Evolutionary conservation across 129 eudicot genomes (phyloP).

Genomic region (Solidago caesia): DNA sequence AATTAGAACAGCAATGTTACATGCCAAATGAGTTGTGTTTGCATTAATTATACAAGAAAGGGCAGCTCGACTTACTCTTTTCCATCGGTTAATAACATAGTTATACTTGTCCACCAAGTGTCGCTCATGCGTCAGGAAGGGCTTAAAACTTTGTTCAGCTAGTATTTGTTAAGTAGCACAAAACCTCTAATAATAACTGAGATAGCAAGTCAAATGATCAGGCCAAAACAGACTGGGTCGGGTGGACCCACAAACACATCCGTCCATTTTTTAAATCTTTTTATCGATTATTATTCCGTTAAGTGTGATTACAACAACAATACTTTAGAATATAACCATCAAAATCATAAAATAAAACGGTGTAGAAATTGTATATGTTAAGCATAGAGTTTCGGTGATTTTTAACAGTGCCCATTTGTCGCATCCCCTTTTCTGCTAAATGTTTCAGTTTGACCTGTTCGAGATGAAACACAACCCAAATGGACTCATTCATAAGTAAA

Average conservation of each 20-base stretch:
- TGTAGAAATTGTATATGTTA: no score
- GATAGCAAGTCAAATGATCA: neutral
- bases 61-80: constrained; percentile 61
- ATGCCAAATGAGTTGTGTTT: neutral
- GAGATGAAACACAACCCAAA: neutral
- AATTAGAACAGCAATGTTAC: neutral
- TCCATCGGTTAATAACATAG: constrained; percentile 83
- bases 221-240: no score
- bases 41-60: constrained; percentile 3
- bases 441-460: neutral
- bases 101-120: constrained; percentile 85
- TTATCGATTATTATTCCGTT: no score
- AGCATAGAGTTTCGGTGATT: no score
- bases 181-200: constrained; percentile 4
- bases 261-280: no score
- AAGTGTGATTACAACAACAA: no score
- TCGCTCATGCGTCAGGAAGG: constrained; percentile 70
- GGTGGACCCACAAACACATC: no score
- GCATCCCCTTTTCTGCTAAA: neutral
- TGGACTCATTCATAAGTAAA: neutral
- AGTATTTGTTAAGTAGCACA: constrained; percentile 48
- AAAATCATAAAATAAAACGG: no score
- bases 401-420: no score
- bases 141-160: constrained; percentile 87
- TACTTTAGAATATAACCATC: no score